Evolutionary conservation across 2,329 filamentous ascomycete species (phyloP), one percentile per base, ranked within the genome.

Genomic region (Elsinoe necatrix): DNA sequence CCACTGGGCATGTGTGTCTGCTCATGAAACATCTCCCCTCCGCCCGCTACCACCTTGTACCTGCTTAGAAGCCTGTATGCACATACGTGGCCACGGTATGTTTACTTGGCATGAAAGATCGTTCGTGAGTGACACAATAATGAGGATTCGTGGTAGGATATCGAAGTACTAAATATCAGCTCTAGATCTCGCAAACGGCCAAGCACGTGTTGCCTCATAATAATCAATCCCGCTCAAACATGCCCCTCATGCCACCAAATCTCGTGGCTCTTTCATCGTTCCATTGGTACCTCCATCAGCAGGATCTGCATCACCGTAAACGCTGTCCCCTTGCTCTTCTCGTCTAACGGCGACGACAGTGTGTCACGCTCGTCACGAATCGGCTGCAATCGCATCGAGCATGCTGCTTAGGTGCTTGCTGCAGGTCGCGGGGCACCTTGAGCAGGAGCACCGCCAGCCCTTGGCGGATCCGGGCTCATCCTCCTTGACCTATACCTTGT

Each of bases 401-500:
- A 29, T 37, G 34, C 12, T 37, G 9, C 34, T 37, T 50, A 50
- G 16, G 23, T 16, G 25, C 45, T 31, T 25, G 45, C 45, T 16
- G 45, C 45, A 25, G 25, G 45, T 34, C 45, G 12, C 11, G 25
- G 45, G 2, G 14, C 27, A 34, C 23, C 45, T 9, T 29, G 45
- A 29, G 45, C 25, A n/a, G 20, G 45, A 29, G 45, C 25, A n/a
- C 25, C 45, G 18, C 45, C 45, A 18, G 45, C 25, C 23, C 45
- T 29, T 34, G 45, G 45, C 18, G 45, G 45, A 21, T 50, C 45
- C 6, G 57, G 58, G 43, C 47, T 31, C 48, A 59, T 54, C 55
- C 55, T 59, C 56, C 55, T 57, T 47, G 55, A 57, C 58, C 58
- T 59, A 7, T 42, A 14, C 16, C 4, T 3, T 4, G 39, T 58